A percentile compares a stretch with the other conserved stretches of the same genome.
Evolutionary conservation across 192 early-diverging fungal species (phyloP).

Genomic region (Tieghemiomyces parasiticus): DNA sequence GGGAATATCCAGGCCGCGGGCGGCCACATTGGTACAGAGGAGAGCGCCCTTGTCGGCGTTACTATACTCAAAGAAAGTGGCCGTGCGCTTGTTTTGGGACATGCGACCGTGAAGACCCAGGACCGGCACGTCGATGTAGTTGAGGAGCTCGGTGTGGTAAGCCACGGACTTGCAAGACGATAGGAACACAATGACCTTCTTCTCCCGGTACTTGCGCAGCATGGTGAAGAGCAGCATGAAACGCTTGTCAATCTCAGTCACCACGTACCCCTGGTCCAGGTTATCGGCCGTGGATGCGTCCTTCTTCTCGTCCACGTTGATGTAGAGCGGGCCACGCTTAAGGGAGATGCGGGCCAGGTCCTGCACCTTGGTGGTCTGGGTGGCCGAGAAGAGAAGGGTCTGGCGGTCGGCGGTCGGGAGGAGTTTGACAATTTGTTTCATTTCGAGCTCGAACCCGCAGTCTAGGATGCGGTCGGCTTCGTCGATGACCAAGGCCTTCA

Average conservation of each 20-base stretch:
- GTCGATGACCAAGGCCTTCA: constrained; percentile 87
- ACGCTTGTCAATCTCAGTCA: constrained; percentile 80
- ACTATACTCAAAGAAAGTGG: constrained; percentile 96
- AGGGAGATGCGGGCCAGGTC: constrained; percentile 97
- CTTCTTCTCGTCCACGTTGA: constrained; percentile 97
- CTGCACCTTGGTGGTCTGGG: constrained; percentile 96
- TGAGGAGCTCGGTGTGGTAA: constrained; percentile 93
- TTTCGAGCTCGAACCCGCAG: constrained; percentile 97
- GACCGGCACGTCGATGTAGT: constrained; percentile 98
- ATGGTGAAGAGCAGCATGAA: constrained; percentile 99
- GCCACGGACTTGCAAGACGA: constrained; percentile 96
- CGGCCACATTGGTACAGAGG: constrained; percentile 95
- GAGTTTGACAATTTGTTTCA: constrained; percentile 93
- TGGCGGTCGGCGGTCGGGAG: constrained; percentile 82
- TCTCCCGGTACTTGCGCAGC: constrained; percentile 90
- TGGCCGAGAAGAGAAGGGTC: constrained; percentile 97
- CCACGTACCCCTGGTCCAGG: constrained; percentile 95
- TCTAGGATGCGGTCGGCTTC: constrained; percentile 98
- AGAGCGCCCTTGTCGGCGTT: constrained; percentile 90
- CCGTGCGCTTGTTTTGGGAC: constrained; percentile 97
- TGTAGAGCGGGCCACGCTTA: constrained; percentile 91
- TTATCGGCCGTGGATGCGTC: constrained; percentile 90
- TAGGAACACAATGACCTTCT: constrained; percentile 97
- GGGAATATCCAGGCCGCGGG: constrained; percentile 94
- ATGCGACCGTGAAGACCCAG: constrained; percentile 94